Percentiles rank a stretch among this genome's conserved stretches.
Evolutionary conservation across 495 filamentous ascomycete species (phyloP).

Genomic region (Sordaria brevicollis): DNA sequence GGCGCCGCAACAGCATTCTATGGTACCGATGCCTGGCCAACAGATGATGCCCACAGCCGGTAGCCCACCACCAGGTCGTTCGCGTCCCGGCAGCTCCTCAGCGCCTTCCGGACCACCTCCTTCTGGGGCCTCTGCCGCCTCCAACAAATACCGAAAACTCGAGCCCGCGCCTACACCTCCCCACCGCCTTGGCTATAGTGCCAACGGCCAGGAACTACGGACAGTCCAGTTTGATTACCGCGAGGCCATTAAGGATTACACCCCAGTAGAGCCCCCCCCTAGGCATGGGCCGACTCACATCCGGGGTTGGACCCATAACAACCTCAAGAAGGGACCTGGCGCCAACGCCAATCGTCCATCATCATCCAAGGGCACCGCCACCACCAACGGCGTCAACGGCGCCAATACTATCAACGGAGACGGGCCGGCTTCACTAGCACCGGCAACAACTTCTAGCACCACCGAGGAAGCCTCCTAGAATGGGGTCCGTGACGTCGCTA

Average conservation of each 20-base stretch:
- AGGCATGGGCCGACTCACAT: conserved; percentile 35
- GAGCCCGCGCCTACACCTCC: conserved; percentile 38
- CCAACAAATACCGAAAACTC: conserved; percentile 35
- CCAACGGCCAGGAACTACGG: conserved; percentile 32
- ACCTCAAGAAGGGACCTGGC: conserved; percentile 18
- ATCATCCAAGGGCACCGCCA: conserved; percentile 2
- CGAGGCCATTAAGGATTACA: conserved; percentile 37
- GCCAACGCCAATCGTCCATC: neutral
- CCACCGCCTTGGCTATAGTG: conserved; percentile 27
- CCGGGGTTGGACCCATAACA: conserved; percentile 41
- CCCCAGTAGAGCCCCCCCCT: conserved; percentile 32
- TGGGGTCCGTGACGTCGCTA: neutral
- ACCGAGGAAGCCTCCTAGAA: neutral
- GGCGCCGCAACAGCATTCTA: conserved; percentile 2
- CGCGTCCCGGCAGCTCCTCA: conserved; percentile 16
- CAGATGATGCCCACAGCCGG: neutral
- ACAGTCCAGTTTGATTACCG: conserved; percentile 39
- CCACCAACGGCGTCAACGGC: neutral
- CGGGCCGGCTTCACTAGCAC: neutral
- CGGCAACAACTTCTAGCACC: neutral
- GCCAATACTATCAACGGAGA: neutral
- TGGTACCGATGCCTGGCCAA: neutral
- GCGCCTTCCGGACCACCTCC: conserved; percentile 16
- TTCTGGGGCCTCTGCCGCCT: neutral
- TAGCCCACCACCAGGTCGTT: conserved; percentile 5